Evolutionary conservation across 768 basidiomycete species (phyloP), one percentile per base, ranked within the genome.

Genomic region (Hygrocybe punicea): DNA sequence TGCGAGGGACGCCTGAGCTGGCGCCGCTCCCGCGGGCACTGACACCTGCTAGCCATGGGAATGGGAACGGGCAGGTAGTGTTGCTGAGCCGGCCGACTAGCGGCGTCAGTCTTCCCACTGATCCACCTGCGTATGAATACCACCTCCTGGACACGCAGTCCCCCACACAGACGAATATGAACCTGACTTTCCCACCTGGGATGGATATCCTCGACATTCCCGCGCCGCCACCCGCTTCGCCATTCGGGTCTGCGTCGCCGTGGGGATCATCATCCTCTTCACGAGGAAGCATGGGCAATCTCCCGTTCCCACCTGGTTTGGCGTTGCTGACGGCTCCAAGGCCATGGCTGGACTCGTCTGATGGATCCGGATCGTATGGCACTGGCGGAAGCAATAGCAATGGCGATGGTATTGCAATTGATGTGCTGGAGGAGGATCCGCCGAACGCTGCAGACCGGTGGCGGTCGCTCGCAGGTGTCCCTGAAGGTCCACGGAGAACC

Each of bases 371-470:
- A n/a, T 54, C 53, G 11, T 23, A 54, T 36, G 58, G 53, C 29
- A 29, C 29, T 29, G 29, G 29, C 14, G 56, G 44, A 39, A 53
- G 55, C 13, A 45, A 2, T 13, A 34, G 14, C n/a, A 21, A 50
- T 24, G 17, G 36, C 13, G 46, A 36, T 39, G 37, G 19, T 7
- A 71, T 84, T 53, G 70, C 77, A 3, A 78, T 84, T 17, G 86
- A 89, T 64, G 65, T 87, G 5, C 71, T 88, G 14, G 89, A 91
- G 58, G 85, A 88, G 34, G 84, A 78, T 21, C 88, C 89, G 7
- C 88, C 89, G 2, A 65, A 66, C 55, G 83, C 87, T 23, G 77
- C 77, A 17, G 81, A 80, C 54, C 73, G 80, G 4, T 90, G 89
- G 89, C 75, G 82, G 57, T 73, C 74, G 10, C 72, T 89, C 58